These are phyloP conservation scores for Fusarium sublunatum DNA, from an alignment of 2,329 filamentous ascomycete species.

Conservation along the genomic window DNA sequence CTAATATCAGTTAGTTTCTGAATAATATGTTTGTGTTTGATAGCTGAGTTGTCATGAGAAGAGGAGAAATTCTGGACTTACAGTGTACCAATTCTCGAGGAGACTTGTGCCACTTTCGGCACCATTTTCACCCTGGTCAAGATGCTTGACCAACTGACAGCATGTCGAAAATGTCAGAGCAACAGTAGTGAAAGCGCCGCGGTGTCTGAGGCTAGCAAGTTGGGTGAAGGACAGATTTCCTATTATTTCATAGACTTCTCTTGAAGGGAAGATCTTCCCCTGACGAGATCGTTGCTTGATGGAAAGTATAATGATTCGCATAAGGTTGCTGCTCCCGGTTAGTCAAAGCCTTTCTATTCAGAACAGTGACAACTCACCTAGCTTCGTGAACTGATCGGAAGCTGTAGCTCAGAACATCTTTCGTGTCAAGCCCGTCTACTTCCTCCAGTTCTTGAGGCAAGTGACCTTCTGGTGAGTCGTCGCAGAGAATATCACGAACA, in stretches of 20 bases:
- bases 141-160: slow-evolving; percentile 72
- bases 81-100: slow-evolving; percentile 77
- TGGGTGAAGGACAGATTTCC: slow-evolving; percentile 84
- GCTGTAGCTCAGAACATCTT: slow-evolving; percentile 92
- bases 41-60: neutral
- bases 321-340: slow-evolving; percentile 69
- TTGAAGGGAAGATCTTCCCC: slow-evolving; percentile 60
- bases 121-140: slow-evolving; percentile 48
- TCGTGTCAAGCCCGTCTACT: slow-evolving; percentile 78
- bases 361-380: slow-evolving; percentile 65
- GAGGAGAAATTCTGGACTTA: slow-evolving; percentile 47
- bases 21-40: neutral
- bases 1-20: slow-evolving; percentile 50
- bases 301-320: slow-evolving; percentile 71
- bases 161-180: slow-evolving; percentile 87
- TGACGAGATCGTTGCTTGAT: slow-evolving; percentile 59
- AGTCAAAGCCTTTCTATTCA: neutral
- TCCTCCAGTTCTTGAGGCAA: slow-evolving; percentile 81
- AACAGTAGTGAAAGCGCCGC: slow-evolving; percentile 93
- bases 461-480: slow-evolving; percentile 94
- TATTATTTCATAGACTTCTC: slow-evolving; percentile 70
- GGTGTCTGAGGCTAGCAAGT: slow-evolving; percentile 83
- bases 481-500: slow-evolving; percentile 83
- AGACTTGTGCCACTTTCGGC: slow-evolving; percentile 54
- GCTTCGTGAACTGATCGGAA: slow-evolving; percentile 96